Evolutionary conservation across 441 rosid genomes (phyloP), one percentile per base, ranked within the genome.

Genomic region (Croton laevigatus): DNA sequence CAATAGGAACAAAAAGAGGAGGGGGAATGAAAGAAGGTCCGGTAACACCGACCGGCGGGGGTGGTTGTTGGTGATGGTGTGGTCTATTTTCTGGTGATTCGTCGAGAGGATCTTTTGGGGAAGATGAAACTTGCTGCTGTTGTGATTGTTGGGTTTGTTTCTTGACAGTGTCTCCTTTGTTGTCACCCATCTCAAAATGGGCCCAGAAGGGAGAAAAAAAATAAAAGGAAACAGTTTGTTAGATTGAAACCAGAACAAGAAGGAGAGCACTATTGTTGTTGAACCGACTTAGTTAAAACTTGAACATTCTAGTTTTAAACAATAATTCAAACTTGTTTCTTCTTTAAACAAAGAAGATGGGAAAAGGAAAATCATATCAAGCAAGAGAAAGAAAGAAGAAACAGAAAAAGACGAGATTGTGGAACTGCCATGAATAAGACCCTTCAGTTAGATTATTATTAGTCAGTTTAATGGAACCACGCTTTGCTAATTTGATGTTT

Each of bases 151-250:
- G 75, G 8, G 77, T 70, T 62, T 76, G 83, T 78, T 82, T 86
- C 84, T 85, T 81, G 69, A 81, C 70, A 55, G 82, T 48, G 78
- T 82, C 88, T 72, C 89, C 89, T 81, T 82, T 89, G 90, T 65
- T 86, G 81, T 91, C 96, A 65, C 87, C 89, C 98, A 91, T 91
- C 71, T 67, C 75, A 27, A 71, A 85, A 74, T 60, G 86, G 82
- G 76, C 83, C 82, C 83, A 67, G 70, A 74, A 70, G 62, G 78
- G 49, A 7, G 54, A 3, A 22, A 54, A 59, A 64, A 16, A 40
- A 44, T 20, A 60, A 52, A 55, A 53, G 58, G 11, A 14, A 59
- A 36, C 32, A 52, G 45, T 8, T 12, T 11, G 9, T 69, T 22
- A 68, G 65, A 46, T 61, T 60, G 57, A 66, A 71, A 66, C 69